Evolutionary conservation across 2,329 filamentous ascomycete species (phyloP), one percentile per base, ranked within the genome.

Genomic region (Cladorrhinum sp.): DNA sequence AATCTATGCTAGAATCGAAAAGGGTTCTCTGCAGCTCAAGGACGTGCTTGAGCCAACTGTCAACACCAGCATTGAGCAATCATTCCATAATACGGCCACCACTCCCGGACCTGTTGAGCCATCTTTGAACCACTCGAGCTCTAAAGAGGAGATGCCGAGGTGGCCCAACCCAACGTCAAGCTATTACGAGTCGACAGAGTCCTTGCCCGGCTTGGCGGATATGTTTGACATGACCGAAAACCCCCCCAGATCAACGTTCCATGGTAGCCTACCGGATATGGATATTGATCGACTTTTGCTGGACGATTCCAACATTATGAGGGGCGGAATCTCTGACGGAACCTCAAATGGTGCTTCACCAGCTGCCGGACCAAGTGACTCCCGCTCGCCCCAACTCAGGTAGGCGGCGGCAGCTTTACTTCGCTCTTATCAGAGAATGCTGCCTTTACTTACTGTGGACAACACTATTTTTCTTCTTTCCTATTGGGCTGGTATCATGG

Each of bases 221-320:
- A 48, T 65, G 2, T 75, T 81, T 27, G 80, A 83, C 45, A 79
- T 80, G 73, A 72, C 70, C 38, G 80, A 82, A 49, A 66, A 70
- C 5, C 68, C 74, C 9, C 25, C 56, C 8, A 69, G 71, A 3
- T 68, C 75, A 2, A 75, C 79, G 2, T 74, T 78, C 57, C 70
- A 77, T 51, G 76, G 76, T 2, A 75, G 64, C 54, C 74, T 76
- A 8, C 79, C 81, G 16, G 84, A 86, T 68, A 87, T 87, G 84
- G 84, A 85, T 55, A 85, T 87, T 50, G 84, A 83, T 16, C 78
- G 84, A 12, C 75, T 87, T 1, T 70, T 87, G 2, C 75, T 86
- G n/a, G 82, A 86, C 57, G 83, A 85, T 63, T 72, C 74, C 3
- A 75, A 75, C 13, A 29, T 50, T 10, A 12, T 45, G 41, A 45